phyloP scores from a whole-genome alignment of 179 eudicot genomes.

The Nepenthes alata region DNA sequence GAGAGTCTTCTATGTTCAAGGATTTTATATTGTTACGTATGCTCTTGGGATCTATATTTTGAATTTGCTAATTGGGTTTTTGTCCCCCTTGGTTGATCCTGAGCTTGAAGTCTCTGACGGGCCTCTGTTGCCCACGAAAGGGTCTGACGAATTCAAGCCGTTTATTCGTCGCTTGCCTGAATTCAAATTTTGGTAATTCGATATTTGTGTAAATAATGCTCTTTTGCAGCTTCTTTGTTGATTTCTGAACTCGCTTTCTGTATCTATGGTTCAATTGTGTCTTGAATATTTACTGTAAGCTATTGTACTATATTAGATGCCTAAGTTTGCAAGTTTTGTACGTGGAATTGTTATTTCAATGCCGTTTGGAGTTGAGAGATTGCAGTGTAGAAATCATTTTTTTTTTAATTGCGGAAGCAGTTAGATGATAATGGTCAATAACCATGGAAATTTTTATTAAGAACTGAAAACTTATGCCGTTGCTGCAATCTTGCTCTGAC shows the following conservation, averaged over 20 bases:
- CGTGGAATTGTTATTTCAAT: too few relatives aligned
- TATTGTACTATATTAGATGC: too few relatives aligned
- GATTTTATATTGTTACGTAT: constrained; percentile 57
- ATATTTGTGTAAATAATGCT: too few relatives aligned
- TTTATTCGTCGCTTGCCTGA: constrained; percentile 70
- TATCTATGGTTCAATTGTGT: not conserved
- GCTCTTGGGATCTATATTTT: constrained; percentile 64
- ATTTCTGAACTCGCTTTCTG: not conserved
- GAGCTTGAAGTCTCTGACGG: constrained; percentile 59
- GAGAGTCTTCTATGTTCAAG: constrained; percentile 49
- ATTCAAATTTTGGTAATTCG: constrained; percentile 59
- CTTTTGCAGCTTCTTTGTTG: not conserved
- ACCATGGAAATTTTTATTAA: too few relatives aligned
- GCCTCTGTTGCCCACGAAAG: constrained; percentile 56
- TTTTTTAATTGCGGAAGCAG: too few relatives aligned
- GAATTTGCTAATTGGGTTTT: constrained; percentile 64
- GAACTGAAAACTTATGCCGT: too few relatives aligned
- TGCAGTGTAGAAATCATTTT: too few relatives aligned
- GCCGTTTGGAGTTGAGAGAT: too few relatives aligned
- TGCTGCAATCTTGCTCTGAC: too few relatives aligned
- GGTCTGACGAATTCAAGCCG: constrained; percentile 75
- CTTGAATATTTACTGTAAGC: not conserved
- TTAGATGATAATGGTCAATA: too few relatives aligned
- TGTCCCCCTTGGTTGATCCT: constrained; percentile 71
- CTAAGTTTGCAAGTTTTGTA: too few relatives aligned